Evolutionary conservation across 2,329 filamentous ascomycete species (phyloP).

Genomic region (Xylariomycetidae sp.): DNA sequence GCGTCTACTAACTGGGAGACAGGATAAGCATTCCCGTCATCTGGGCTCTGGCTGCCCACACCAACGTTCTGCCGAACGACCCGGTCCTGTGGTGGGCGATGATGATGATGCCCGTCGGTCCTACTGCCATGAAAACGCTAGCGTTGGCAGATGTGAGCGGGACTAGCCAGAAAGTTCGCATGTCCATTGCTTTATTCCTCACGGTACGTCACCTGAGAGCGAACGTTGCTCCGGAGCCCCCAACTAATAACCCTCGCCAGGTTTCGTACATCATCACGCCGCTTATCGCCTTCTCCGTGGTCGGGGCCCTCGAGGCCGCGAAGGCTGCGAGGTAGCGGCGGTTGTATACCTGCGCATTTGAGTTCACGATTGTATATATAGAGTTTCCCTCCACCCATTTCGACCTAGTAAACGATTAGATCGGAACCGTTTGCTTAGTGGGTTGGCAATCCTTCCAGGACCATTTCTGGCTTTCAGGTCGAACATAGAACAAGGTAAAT

Average conservation of each 20-base stretch:
- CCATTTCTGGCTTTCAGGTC: no score
- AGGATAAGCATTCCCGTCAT: constrained; percentile 43
- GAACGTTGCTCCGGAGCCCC: neutral
- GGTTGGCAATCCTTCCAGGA: no score
- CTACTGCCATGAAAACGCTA: constrained; percentile 47
- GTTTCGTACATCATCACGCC: constrained; percentile 16
- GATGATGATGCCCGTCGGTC: constrained; percentile 54
- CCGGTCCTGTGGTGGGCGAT: constrained; percentile 53
- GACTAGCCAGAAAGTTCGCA: constrained; percentile 10
- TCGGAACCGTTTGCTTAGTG: no score
- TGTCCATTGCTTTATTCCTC: constrained; percentile 17
- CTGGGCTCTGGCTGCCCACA: constrained; percentile 41
- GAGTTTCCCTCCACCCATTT: no score
- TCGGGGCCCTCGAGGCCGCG: constrained; percentile 13
- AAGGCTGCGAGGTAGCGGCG: constrained; percentile 8
- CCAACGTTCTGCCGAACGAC: constrained; percentile 38
- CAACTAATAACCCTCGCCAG: constrained; percentile 5
- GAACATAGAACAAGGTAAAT: no score
- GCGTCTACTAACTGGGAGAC: constrained; percentile 7
- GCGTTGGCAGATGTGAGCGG: constrained; percentile 38
- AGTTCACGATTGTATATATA: no score
- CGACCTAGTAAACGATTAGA: no score
- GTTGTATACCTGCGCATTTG: no score
- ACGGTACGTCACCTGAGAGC: constrained; percentile 8
- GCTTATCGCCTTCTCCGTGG: constrained; percentile 14